These are phyloP conservation scores for Colletotrichum chlorophyti DNA, from an alignment of 2,329 filamentous ascomycete species.

Conservation along the genomic window DNA sequence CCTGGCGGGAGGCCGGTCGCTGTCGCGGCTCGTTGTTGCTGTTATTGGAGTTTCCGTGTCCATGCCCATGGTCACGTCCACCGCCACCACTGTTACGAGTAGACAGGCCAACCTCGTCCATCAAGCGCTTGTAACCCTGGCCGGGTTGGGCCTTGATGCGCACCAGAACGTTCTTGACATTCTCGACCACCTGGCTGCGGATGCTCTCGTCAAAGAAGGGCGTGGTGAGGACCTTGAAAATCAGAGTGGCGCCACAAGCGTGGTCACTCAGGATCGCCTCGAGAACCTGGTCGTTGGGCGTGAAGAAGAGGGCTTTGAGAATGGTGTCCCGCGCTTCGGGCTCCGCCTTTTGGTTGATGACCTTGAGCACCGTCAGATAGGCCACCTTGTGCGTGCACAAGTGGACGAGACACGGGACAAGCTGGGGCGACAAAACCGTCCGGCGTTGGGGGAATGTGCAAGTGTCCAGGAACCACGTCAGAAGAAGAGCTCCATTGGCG, in stretches of 20 bases:
- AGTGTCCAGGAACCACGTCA: constrained; percentile 98
- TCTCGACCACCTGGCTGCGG: constrained; percentile 86
- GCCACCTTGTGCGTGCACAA: constrained; percentile 99
- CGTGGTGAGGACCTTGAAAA: constrained; percentile 98
- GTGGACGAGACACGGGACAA: constrained; percentile 92
- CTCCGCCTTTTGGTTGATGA: constrained; percentile 97
- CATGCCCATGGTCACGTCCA: constrained; percentile 53
- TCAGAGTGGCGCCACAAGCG: constrained; percentile 89
- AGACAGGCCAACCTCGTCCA: constrained; percentile 97
- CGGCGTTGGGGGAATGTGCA: constrained; percentile 94
- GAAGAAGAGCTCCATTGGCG: constrained; percentile 88
- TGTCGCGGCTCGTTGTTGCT: constrained; percentile 58
- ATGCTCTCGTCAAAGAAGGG: constrained; percentile 96
- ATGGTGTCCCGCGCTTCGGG: constrained; percentile 90
- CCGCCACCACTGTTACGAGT: constrained; percentile 58
- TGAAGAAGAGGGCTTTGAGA: constrained; percentile 91
- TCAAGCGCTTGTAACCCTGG: constrained; percentile 96
- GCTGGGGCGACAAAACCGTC: constrained; percentile 87
- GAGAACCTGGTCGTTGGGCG: constrained; percentile 81
- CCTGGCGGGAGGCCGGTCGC: constrained; percentile 63
- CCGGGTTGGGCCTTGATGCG: constrained; percentile 92
- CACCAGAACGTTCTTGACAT: constrained; percentile 86
- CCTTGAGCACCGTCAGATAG: constrained; percentile 95
- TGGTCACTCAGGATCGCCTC: constrained; percentile 93
- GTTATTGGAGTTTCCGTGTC: constrained; percentile 31